Conservation (phyloP, 2,329 filamentous ascomycete genomes). For the Ceratocystis destructans region DNA sequence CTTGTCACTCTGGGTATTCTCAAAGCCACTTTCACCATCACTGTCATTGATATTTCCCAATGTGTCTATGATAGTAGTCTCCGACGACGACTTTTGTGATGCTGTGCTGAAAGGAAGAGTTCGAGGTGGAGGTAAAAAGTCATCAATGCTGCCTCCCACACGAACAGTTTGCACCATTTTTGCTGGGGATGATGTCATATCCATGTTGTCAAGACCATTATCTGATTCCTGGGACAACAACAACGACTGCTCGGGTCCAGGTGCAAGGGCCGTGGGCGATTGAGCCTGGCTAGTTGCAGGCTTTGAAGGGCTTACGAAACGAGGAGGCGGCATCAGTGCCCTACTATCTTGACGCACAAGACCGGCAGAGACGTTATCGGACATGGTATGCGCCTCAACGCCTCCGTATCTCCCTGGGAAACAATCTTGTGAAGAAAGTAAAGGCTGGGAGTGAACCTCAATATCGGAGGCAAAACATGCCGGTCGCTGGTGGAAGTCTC, state of each 20-base stretch:
- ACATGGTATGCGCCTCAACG: not conserved
- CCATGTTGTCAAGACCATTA: not conserved
- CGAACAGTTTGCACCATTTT: too few species aligned
- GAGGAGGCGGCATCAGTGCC: not conserved
- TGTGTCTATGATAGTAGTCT: not conserved
- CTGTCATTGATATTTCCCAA: not conserved
- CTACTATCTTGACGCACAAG: constrained; percentile 1
- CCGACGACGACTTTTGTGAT: not conserved
- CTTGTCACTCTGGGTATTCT: not conserved
- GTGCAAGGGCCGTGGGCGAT: not conserved
- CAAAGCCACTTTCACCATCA: not conserved
- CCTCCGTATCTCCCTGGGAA: not conserved
- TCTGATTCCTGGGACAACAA: not conserved
- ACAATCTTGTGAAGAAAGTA: not conserved
- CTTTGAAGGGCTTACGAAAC: not conserved
- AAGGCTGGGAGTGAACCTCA: not conserved
- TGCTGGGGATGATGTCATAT: not conserved
- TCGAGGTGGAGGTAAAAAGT: constrained; percentile 16
- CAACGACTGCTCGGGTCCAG: not conserved
- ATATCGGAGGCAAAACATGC: not conserved
- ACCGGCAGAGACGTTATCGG: not conserved
- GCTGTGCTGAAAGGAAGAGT: constrained; percentile 12
- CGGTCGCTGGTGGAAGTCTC: not conserved
- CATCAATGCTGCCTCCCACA: constrained; percentile 6
- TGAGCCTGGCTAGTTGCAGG: not conserved